Evolutionary conservation across 768 basidiomycete species (phyloP).

Genomic region (Cystobasidium tubakii): DNA sequence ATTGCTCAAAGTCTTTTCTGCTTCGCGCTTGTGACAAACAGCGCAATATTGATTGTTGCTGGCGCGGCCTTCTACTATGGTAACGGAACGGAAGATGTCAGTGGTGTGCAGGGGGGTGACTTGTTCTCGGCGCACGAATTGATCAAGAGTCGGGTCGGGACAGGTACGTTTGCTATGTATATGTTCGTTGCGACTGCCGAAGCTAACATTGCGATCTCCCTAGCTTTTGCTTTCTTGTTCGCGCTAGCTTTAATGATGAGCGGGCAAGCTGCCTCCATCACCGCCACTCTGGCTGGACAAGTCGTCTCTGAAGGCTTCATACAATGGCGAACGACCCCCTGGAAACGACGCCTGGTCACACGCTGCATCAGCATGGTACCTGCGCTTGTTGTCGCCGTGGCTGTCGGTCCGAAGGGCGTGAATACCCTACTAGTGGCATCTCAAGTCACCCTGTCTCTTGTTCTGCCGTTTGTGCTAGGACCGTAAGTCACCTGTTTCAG

Average conservation of each 20-base stretch:
- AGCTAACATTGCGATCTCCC: constrained; percentile 8
- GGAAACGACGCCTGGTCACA: constrained; percentile 71
- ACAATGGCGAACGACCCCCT: constrained; percentile 55
- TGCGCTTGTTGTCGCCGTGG: constrained; percentile 68
- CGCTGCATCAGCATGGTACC: constrained; percentile 76
- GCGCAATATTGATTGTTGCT: constrained; percentile 73
- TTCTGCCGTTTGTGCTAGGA: constrained; percentile 77
- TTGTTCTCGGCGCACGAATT: constrained; percentile 78
- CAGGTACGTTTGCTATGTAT: constrained; percentile 53
- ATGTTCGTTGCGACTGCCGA: background rate
- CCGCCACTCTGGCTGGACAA: constrained; percentile 68
- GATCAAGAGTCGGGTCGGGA: constrained; percentile 63
- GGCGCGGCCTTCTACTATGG: constrained; percentile 71
- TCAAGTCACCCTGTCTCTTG: constrained; percentile 75
- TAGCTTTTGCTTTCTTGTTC: constrained; percentile 78
- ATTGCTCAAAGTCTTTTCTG: constrained; percentile 63
- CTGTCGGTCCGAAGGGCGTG: constrained; percentile 65
- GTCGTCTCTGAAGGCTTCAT: constrained; percentile 70
- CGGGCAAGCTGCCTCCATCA: constrained; percentile 82
- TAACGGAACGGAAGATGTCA: constrained; percentile 51
- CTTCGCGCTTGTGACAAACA: constrained; percentile 79
- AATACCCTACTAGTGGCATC: constrained; percentile 73
- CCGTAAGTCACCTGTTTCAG: constrained; percentile 56
- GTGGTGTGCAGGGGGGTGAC: constrained; percentile 52
- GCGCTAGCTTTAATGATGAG: constrained; percentile 76